Conservation (phyloP, 108 stramenopile species). For the Nitzschia palea region DNA sequence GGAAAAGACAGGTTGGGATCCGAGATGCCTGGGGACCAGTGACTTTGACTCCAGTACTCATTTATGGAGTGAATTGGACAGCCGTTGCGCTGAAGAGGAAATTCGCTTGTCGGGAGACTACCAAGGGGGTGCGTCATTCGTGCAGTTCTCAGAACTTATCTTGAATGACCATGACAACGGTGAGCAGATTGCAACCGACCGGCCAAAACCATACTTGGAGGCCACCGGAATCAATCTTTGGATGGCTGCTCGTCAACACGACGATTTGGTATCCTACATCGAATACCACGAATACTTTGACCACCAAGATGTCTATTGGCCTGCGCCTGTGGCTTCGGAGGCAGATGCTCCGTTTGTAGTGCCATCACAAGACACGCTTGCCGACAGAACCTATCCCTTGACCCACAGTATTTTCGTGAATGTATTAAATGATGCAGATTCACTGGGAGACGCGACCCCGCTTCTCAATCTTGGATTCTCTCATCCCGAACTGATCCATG, state of each 20-base stretch:
- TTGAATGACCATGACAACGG: conserved; percentile 17
- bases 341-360: conserved; percentile 1
- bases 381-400: conserved; percentile 23
- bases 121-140: conserved; percentile 6
- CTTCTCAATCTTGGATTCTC: conserved; percentile 14
- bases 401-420: conserved; percentile 20
- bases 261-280: conserved; percentile 16
- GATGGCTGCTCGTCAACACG: conserved; percentile 6
- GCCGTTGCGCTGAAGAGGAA: conserved; percentile 8
- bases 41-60: conserved; percentile 22
- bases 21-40: not conserved
- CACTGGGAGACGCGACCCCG: conserved; percentile 9
- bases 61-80: conserved; percentile 30
- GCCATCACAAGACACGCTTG: conserved; percentile 10
- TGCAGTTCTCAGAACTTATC: conserved; percentile 12
- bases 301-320: conserved; percentile 10
- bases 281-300: conserved; percentile 23
- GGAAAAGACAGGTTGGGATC: conserved; percentile 28
- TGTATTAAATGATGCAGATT: conserved; percentile 14
- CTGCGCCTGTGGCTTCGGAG: conserved; percentile 20
- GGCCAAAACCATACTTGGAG: conserved; percentile 4
- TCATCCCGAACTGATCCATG: not conserved
- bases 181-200: conserved; percentile 19
- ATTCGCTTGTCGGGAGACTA: conserved; percentile 21
- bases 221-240: not conserved